These are phyloP conservation scores for Suhomyces kilbournensis DNA, from an alignment of 805 yeast genomes.

Conservation along the genomic window DNA sequence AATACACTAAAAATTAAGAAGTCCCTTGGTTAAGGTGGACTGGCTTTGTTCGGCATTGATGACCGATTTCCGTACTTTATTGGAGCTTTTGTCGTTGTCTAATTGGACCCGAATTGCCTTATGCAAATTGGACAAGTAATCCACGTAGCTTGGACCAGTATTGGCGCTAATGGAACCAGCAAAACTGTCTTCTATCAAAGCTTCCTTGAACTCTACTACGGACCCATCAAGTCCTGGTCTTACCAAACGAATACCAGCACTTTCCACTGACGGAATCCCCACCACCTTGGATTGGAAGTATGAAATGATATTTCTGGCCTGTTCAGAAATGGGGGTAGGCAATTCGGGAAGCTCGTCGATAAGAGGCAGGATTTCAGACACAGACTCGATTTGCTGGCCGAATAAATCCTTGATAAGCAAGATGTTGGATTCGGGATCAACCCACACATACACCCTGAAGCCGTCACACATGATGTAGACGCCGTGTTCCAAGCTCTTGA, in stretches of 20 bases:
- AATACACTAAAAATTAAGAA: constrained; percentile 31
- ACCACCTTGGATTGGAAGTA: constrained; percentile 42
- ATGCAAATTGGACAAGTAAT: constrained; percentile 68
- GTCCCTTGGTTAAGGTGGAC: constrained; percentile 39
- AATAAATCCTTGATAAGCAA: constrained; percentile 70
- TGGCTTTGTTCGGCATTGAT: constrained; percentile 21
- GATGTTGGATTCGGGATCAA: constrained; percentile 67
- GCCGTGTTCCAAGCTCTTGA: constrained; percentile 57
- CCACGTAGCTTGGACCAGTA: constrained; percentile 53
- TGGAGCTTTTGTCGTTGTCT: constrained; percentile 43
- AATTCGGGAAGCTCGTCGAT: constrained; percentile 64
- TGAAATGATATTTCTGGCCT: constrained; percentile 61
- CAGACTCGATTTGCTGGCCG: constrained; percentile 49
- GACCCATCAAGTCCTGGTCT: constrained; percentile 64
- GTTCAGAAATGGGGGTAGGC: constrained; percentile 64
- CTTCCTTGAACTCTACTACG: constrained; percentile 49
- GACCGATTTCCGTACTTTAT: constrained; percentile 26
- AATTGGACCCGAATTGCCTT: constrained; percentile 53
- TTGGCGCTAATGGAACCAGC: constrained; percentile 39
- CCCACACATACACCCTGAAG: constrained; percentile 53
- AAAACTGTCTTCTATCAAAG: constrained; percentile 70
- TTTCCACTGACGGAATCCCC: constrained; percentile 25
- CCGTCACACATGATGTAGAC: constrained; percentile 79
- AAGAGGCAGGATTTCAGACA: constrained; percentile 47
- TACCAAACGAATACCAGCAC: constrained; percentile 54